Base-by-base conservation (phyloP, 2,329 filamentous ascomycete genomes). In the Fulvia fulva region DNA sequence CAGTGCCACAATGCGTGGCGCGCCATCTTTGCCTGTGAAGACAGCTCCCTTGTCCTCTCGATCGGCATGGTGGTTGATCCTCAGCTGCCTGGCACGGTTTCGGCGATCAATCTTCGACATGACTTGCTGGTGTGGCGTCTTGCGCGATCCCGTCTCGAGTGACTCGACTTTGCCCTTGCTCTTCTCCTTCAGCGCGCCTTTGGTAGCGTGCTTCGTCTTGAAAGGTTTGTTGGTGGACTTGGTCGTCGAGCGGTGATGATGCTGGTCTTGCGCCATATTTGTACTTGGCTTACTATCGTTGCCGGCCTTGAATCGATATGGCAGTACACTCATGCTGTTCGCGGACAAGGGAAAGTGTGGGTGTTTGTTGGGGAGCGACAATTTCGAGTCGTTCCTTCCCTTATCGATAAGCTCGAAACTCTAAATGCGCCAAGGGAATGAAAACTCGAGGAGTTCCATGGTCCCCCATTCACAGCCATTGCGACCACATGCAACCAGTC, bases 91-190 rank as follows among this genome's bases (percentile, higher is more conserved):
- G 67, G 91, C 90, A 79, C 96, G 91, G 75, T 99, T 97, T 68
- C 91, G 87, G 60, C 94, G 88, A 76, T 96, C 91, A 74, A 99
- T 84, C 77, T 97, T 99, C 59, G 91, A 96, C 90, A 97, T 93
- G 77, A 97, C 85, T 78, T 96, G 91, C 74, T 99, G 94, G 74
- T 96, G 91, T 56, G 90, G 90, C 16, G 93, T 96, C 75, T 90
- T 95, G 70, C 93, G 86, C 68, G 81, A 80, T 5, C 62, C 63
- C 61, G 87, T 85, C 71, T 96, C 89, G 69, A 84, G 78, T 56
- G 81, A 71, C 67, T 86, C 87, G 51, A 93, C 83, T 75, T 94
- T 94, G 72, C 92, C 92, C 81, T 97, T 97, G 59, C 86, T 83
- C 65, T 86, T 81, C 64, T 96, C 90, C 73, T 94, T 91, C 71